Conservation (phyloP, 1,284 basidiomycete genomes). For the Ganoderma resinaceum region DNA sequence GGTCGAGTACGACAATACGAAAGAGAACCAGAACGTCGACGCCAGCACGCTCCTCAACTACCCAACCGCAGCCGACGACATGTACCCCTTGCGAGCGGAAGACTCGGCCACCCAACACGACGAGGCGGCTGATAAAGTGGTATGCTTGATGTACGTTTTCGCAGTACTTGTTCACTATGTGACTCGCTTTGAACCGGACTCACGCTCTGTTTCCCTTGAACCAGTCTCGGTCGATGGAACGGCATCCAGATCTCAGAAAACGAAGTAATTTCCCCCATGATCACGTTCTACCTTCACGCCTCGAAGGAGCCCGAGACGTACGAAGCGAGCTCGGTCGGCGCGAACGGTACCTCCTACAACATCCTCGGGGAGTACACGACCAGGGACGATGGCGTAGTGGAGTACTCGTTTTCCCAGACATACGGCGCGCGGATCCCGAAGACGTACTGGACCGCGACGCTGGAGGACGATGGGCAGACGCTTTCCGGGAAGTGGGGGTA, state of each 20-base stretch:
- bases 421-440: constrained; percentile 17
- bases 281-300: constrained; percentile 17
- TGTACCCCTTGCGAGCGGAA: not conserved
- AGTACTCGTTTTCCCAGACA: constrained; percentile 20
- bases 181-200: no score
- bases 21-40: not conserved
- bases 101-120: not conserved
- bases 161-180: not conserved
- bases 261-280: constrained; percentile 8
- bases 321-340: constrained; percentile 11
- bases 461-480: constrained; percentile 19
- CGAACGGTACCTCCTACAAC: constrained; percentile 13
- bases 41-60: not conserved
- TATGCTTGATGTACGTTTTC: constrained; percentile 10
- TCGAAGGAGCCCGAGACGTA: constrained; percentile 8
- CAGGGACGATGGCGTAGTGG: constrained; percentile 8
- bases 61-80: not conserved
- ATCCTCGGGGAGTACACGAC: constrained; percentile 12
- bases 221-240: constrained; percentile 20
- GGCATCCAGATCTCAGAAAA: constrained; percentile 4
- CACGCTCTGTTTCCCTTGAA: not conserved
- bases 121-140: not conserved
- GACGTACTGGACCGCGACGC: constrained; percentile 13
- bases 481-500: constrained; percentile 25
- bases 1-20: constrained; percentile 8